A percentile compares a stretch with the other conserved stretches of the same genome.
phyloP scores from a whole-genome alignment of 1,284 basidiomycete genomes.

The Cerrena zonata region DNA sequence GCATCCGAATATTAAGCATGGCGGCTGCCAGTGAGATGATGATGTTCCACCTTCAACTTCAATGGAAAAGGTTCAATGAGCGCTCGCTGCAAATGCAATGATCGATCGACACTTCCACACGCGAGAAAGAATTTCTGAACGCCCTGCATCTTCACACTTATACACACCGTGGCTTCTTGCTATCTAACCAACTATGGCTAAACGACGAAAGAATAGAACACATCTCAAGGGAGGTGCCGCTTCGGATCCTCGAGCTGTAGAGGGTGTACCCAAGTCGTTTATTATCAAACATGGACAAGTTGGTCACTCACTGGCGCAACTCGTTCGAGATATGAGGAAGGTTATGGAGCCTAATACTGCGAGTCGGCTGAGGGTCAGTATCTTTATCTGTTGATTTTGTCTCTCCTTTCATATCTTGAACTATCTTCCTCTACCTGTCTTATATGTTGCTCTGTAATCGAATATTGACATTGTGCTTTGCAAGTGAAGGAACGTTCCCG shows the following conservation, averaged over 20 bases:
- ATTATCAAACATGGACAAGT: conserved; percentile 95
- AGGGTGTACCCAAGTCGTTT: conserved; percentile 66
- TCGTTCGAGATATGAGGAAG: conserved; percentile 88
- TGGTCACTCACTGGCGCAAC: conserved; percentile 78
- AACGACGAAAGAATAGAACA: conserved; percentile 79
- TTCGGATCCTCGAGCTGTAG: conserved; percentile 27
- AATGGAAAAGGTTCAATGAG: no score
- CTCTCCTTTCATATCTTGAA: no score
- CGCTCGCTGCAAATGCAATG: no score
- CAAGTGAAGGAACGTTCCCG: conserved; percentile 76
- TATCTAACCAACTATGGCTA: conserved; percentile 59
- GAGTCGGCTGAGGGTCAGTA: conserved; percentile 73
- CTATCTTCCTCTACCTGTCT: neutral
- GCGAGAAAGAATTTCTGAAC: neutral
- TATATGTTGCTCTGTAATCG: conserved; percentile 12
- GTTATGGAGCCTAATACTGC: conserved; percentile 99
- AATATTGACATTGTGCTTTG: conserved; percentile 12
- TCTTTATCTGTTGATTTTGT: neutral
- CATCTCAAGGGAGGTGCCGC: conserved; percentile 64
- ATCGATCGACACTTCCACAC: conserved; percentile 1
- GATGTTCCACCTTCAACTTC: no score
- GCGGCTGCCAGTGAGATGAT: no score
- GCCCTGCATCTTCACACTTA: neutral
- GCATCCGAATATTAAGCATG: no score
- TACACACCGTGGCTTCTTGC: no score